Conservation (phyloP, 495 filamentous ascomycete species). For the Podospora comata region DNA sequence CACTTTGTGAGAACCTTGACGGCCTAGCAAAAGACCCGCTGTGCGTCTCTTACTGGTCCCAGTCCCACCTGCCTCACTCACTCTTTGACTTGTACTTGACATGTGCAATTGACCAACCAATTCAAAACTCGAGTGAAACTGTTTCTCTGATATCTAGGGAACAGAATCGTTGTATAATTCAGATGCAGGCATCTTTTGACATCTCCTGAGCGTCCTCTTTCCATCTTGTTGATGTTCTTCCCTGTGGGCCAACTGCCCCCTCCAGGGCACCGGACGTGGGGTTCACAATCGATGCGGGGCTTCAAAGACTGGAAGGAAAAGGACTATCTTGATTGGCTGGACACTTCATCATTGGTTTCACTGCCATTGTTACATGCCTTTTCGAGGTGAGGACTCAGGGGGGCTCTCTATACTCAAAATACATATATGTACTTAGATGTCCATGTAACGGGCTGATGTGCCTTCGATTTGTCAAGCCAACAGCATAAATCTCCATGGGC, state of each 20-base stretch:
- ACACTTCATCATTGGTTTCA: not conserved
- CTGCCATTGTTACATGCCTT: not conserved
- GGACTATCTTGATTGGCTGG: not conserved
- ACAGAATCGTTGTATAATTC: not conserved
- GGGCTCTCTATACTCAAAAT: not conserved
- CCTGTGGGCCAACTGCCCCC: not conserved
- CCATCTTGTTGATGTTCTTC: not conserved
- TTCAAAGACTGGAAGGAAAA: not conserved
- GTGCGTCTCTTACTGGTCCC: not conserved
- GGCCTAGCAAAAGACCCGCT: conserved; percentile 15
- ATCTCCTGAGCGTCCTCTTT: not conserved
- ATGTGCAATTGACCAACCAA: not conserved
- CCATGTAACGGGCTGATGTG: not conserved
- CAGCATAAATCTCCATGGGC: not conserved
- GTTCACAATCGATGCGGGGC: not conserved
- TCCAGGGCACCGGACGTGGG: not conserved
- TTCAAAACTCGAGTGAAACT: not conserved
- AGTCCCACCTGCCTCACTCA: not conserved
- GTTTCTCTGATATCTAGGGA: not conserved
- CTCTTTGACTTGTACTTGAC: not conserved
- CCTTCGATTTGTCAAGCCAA: not conserved
- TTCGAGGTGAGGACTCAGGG: not conserved
- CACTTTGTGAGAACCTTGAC: conserved; percentile 28
- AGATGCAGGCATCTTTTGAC: not conserved
- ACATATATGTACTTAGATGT: not conserved